Percentiles rank a stretch among this genome's conserved stretches.
Evolutionary conservation across 129 eudicot species (phyloP).

Genomic region (Chrysanthemum seticuspe): DNA sequence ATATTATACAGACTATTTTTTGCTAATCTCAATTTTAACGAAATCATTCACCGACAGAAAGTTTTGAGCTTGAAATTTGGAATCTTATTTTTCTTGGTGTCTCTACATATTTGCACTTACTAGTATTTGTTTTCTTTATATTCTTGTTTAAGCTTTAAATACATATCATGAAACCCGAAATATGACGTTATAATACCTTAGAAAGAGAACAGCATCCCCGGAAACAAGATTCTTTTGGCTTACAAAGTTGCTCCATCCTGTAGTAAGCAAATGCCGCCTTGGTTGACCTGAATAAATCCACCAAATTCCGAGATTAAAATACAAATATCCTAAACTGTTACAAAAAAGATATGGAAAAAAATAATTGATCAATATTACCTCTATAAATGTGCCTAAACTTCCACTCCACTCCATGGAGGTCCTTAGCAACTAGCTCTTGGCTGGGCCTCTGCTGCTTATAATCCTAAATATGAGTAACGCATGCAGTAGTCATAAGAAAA

Average conservation of each 20-base stretch:
- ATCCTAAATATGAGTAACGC: conserved; percentile 38
- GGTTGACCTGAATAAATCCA: conserved; percentile 72
- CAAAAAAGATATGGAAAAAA: neutral
- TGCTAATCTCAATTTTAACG: conserved; percentile 17
- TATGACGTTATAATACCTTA: conserved; percentile 49
- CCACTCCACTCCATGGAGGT: conserved; percentile 94
- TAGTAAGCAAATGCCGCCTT: conserved; percentile 93
- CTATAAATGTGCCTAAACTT: conserved; percentile 89
- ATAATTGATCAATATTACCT: conserved; percentile 47
- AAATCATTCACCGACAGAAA: conserved; percentile 23
- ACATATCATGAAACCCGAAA: conserved; percentile 11
- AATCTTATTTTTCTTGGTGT: conserved; percentile 33
- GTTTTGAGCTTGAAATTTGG: conserved; percentile 12
- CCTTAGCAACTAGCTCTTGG: conserved; percentile 90
- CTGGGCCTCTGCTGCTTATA: conserved; percentile 94
- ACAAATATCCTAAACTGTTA: neutral
- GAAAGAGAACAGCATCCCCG: conserved; percentile 97
- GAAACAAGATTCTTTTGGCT: conserved; percentile 92
- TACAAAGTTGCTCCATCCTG: conserved; percentile 95
- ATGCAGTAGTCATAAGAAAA: too few relatives aligned
- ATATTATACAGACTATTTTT: neutral
- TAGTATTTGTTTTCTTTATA: conserved; percentile 1
- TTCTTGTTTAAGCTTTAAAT: neutral
- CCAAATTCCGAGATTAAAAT: conserved; percentile 7
- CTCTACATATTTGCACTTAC: conserved; percentile 7